Base-by-base conservation (phyloP, 2,329 filamentous ascomycete genomes). In the Bipolaris victoriae region DNA sequence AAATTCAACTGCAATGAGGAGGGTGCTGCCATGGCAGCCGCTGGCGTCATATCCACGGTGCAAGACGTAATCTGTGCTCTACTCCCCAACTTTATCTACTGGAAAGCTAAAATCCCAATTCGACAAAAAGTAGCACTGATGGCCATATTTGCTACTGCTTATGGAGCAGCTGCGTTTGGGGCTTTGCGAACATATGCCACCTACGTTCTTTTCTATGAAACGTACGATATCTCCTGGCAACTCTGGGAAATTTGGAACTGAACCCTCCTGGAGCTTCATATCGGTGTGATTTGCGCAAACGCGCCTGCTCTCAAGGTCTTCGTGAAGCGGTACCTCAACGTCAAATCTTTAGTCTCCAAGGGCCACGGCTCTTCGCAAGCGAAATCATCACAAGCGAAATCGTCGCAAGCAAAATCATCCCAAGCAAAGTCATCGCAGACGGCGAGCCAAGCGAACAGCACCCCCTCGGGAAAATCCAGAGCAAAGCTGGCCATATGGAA, bases 201-300 rank as follows among this genome's bases (percentile, higher is more conserved):
- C 6, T 69, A 62, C 41, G 39, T 49, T 15, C 50, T 70, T 9
- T 71, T 68, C 57, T 71, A 62, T 45, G 50, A 58, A 10, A 66
- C 68, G 2, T 70, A 69, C 45, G 67, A 70, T 53, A 60, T 68
- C 3, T 68, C 68, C 4, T 71, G 67, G 67, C 40, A 46, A 2
- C 52, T 49, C 2, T 61, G 63, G 55, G 52, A 65, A 13, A 48
- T 52, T 7, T 67, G 52, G 45, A 40, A 64, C 10, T 57, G 52
- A 50, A 44, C 66, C 1, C 43, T 69, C 18, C 49, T 71, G 4
- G 67, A 71, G 40, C 33, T 70, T 2, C 61, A 69, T 26, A 50
- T 71, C n/a, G 67, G 66, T 11, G 56, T 59, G 2, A 68, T 68
- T 39, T 71, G 66, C 50, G 68, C 63, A 1, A 70, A 69, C 36